Conservation (phyloP, 495 filamentous ascomycete genomes). For the Thermothielavioides terrestris region DNA sequence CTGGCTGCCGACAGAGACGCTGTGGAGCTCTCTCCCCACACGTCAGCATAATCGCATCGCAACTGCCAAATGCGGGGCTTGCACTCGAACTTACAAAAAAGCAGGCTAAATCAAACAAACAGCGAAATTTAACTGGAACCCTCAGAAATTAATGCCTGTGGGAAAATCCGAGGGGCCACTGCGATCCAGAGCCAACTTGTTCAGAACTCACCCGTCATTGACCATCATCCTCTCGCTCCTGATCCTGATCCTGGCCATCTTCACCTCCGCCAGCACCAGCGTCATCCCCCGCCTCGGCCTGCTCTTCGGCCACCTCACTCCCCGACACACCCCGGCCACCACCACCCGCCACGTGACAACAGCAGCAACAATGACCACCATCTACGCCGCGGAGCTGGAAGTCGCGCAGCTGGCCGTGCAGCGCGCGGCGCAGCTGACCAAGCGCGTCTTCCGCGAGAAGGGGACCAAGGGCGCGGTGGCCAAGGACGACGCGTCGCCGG, state of each 20-base stretch:
- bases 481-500: slow-evolving; percentile 91
- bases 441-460: slow-evolving; percentile 84
- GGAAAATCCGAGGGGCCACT: not conserved
- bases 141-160: not conserved
- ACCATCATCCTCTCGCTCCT: slow-evolving; percentile 8
- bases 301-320: not conserved
- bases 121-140: not conserved
- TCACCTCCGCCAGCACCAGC: slow-evolving; percentile 5
- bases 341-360: not conserved
- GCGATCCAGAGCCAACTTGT: not conserved
- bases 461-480: slow-evolving; percentile 88
- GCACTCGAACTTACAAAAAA: not conserved
- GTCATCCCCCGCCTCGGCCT: slow-evolving; percentile 14
- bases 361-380: slow-evolving; percentile 14
- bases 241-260: slow-evolving; percentile 20
- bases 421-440: slow-evolving; percentile 78
- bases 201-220: not conserved
- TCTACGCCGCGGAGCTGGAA: slow-evolving; percentile 71
- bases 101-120: not conserved
- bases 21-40: not conserved
- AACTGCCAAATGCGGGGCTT: not conserved
- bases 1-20: too few relatives aligned
- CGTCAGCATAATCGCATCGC: slow-evolving; percentile 3
- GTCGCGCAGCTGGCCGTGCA: slow-evolving; percentile 89
- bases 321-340: not conserved